Percentiles rank a stretch among this genome's conserved stretches.
phyloP scores from a whole-genome alignment of 768 basidiomycete genomes.

The Strobilomyces dryophilus region DNA sequence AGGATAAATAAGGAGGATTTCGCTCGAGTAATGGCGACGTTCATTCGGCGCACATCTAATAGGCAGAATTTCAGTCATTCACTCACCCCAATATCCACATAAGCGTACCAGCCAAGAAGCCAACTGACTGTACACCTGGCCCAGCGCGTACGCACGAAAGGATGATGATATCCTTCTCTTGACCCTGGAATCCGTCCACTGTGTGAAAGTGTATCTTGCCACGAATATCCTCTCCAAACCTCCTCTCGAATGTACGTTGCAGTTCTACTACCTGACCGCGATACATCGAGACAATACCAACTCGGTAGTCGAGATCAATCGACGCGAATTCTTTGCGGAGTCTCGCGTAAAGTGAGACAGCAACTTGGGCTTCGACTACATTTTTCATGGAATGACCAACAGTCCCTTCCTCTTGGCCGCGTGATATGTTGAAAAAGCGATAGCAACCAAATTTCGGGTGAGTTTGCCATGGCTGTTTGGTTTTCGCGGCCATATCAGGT shows the following conservation, averaged over 20 bases:
- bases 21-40: slow-evolving; percentile 97
- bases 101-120: slow-evolving; percentile 75
- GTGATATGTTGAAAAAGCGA: slow-evolving; percentile 78
- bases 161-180: slow-evolving; percentile 98
- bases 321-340: slow-evolving; percentile 62
- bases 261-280: slow-evolving; percentile 82
- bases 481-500: slow-evolving; percentile 81
- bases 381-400: slow-evolving; percentile 75
- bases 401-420: slow-evolving; percentile 56
- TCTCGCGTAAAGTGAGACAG: slow-evolving; percentile 71
- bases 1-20: slow-evolving; percentile 92
- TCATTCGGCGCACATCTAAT: slow-evolving; percentile 83
- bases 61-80: not conserved
- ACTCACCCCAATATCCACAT: not conserved
- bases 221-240: slow-evolving; percentile 69
- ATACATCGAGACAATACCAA: slow-evolving; percentile 91
- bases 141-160: slow-evolving; percentile 95
- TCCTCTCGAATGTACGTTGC: slow-evolving; percentile 58
- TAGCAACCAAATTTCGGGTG: slow-evolving; percentile 79
- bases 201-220: slow-evolving; percentile 89
- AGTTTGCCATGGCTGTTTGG: slow-evolving; percentile 80
- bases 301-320: slow-evolving; percentile 48
- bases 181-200: slow-evolving; percentile 98
- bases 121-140: slow-evolving; percentile 73
- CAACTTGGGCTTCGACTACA: slow-evolving; percentile 64